Evolutionary conservation across 2,329 filamentous ascomycete species (phyloP).

Genomic region (Achaetomium macrosporum): DNA sequence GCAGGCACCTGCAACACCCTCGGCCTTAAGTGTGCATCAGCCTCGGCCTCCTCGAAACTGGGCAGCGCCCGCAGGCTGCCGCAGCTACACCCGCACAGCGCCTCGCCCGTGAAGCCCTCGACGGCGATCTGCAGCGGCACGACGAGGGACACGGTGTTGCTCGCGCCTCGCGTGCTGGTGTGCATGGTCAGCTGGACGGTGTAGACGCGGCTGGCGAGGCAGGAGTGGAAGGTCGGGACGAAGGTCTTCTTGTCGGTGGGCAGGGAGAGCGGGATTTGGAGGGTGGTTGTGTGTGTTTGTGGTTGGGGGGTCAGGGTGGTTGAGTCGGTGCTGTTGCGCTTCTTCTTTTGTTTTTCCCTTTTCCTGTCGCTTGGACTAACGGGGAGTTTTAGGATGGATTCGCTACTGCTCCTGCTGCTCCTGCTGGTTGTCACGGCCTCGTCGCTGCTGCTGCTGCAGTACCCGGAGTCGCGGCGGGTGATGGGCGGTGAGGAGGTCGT

Average conservation of each 20-base stretch:
- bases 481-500: conserved; percentile 28
- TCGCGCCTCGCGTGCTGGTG: conserved; percentile 32
- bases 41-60: conserved; percentile 45
- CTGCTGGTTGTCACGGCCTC: not conserved
- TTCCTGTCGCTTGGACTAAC: not conserved
- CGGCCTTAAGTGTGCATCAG: conserved; percentile 39
- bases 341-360: not conserved
- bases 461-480: conserved; percentile 48
- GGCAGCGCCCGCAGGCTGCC: conserved; percentile 30
- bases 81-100: not conserved
- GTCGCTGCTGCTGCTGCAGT: conserved; percentile 31
- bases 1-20: conserved; percentile 35
- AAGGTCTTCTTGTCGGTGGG: conserved; percentile 45
- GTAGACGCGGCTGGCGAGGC: conserved; percentile 52
- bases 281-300: conserved; percentile 27
- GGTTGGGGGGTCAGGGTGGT: conserved; percentile 23
- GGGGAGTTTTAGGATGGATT: not conserved
- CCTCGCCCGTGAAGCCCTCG: conserved; percentile 24
- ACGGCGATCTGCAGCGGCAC: conserved; percentile 49
- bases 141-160: conserved; percentile 38
- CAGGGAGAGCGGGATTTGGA: conserved; percentile 45
- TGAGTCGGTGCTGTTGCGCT: not conserved
- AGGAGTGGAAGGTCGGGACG: conserved; percentile 53
- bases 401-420: not conserved
- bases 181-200: conserved; percentile 42